Percentiles rank a stretch among this genome's conserved stretches.
Conservation (phyloP, 2,329 filamentous ascomycete genomes). For the Paecilomyces variotii region DNA sequence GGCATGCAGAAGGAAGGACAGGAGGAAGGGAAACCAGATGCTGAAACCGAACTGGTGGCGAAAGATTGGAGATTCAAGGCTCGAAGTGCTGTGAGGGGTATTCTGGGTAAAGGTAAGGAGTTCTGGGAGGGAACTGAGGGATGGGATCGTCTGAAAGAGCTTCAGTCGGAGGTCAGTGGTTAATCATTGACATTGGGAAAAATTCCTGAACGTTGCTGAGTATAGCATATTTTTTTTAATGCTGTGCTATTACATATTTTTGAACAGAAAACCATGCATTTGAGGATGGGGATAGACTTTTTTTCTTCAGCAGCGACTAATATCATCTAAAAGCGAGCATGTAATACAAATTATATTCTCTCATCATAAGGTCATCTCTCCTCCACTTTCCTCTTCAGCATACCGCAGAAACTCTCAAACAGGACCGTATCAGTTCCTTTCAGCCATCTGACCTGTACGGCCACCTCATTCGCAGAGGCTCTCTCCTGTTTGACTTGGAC, state of each 20-base stretch:
- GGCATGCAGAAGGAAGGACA: constrained; percentile 50
- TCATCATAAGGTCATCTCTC: constrained; percentile 7
- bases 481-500: constrained; percentile 39
- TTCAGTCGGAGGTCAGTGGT: constrained; percentile 28
- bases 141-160: constrained; percentile 30
- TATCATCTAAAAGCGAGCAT: not conserved
- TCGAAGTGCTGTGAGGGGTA: constrained; percentile 70
- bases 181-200: not conserved
- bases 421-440: constrained; percentile 64
- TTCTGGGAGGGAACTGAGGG: constrained; percentile 64
- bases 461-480: constrained; percentile 34
- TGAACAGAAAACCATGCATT: not conserved
- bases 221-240: not conserved
- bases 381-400: constrained; percentile 53
- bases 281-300: not conserved
- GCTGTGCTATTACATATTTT: not conserved
- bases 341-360: not conserved
- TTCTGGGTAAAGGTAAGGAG: constrained; percentile 74
- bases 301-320: not conserved
- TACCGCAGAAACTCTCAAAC: constrained; percentile 83
- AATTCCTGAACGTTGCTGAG: not conserved
- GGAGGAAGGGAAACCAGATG: constrained; percentile 27
- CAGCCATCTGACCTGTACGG: constrained; percentile 59
- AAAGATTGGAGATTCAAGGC: constrained; percentile 84
- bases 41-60: constrained; percentile 56